Evolutionary conservation across 2,329 filamentous ascomycete species (phyloP), one percentile per base, ranked within the genome.

Genomic region (Fusarium sp.): DNA sequence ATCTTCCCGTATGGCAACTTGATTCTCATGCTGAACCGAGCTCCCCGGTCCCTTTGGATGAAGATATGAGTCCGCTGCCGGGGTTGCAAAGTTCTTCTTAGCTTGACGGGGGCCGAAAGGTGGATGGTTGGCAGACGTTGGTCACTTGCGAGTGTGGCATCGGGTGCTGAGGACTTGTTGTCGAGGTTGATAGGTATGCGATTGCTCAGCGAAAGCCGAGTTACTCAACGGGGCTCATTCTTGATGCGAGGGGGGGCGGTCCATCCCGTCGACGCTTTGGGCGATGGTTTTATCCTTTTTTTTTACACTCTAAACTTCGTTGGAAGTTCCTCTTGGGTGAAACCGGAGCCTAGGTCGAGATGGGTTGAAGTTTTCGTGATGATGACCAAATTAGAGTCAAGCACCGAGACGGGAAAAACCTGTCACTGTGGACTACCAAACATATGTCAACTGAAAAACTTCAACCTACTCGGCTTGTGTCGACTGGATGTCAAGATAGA

Each of bases 191-290:
- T 91, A 98, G 96, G 93, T 92, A 98, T 98, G 96, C 95, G 96
- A 98, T 98, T 98, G 94, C 94, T 86, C 82, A 78, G 81, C 71
- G 77, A 82, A 78, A 80, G 78, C 86, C 83, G 85, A 89, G 94
- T 98, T 97, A 98, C 96, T 98, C 95, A 95, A 98, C 97, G 96
- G 96, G 96, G 96, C 96, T 98, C 95, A 98, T 98, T 98, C 95
- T 98, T 93, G 96, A 95, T 90, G 93, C 95, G 95, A 98, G 95
- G 93, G 93, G 93, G 86, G 37, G 69, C 58, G 25, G 48, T 52
- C 48, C 37, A 74, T 72, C 68, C 72, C 75, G 71, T 76, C 64
- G 45, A 65, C 66, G 63, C 50, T 75, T 75, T 56, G 57, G 76
- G 72, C 68, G 77, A 76, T 70, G 75, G 76, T 78, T 71, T 74